Conservation (phyloP, 495 filamentous ascomycete genomes). For the Sporormia fimetaria region DNA sequence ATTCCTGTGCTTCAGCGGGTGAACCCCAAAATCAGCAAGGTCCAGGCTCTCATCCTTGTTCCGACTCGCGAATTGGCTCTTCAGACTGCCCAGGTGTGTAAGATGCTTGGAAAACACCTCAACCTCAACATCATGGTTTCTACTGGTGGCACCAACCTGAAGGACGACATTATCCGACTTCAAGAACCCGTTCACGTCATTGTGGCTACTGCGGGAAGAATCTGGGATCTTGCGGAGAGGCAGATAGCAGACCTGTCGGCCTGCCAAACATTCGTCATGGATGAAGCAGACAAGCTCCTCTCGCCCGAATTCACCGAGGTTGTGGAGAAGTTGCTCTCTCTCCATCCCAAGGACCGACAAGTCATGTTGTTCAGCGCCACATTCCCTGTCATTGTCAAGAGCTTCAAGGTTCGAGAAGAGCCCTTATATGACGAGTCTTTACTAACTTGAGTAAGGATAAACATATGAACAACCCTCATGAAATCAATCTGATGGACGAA, state of each 20-base stretch:
- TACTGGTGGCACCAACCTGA: slow-evolving; percentile 85
- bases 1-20: slow-evolving; percentile 92
- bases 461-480: slow-evolving; percentile 89
- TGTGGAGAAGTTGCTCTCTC: slow-evolving; percentile 86
- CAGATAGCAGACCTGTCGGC: slow-evolving; percentile 91
- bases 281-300: slow-evolving; percentile 94
- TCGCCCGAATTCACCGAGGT: slow-evolving; percentile 94
- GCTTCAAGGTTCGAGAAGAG: slow-evolving; percentile 68
- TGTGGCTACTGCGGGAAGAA: slow-evolving; percentile 91
- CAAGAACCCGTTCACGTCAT: slow-evolving; percentile 93
- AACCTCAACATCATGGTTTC: slow-evolving; percentile 98
- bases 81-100: slow-evolving; percentile 97
- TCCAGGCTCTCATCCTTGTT: slow-evolving; percentile 89
- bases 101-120: slow-evolving; percentile 91
- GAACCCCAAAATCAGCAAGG: slow-evolving; percentile 89
- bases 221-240: slow-evolving; percentile 89
- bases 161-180: slow-evolving; percentile 93
- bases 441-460: slow-evolving; percentile 49
- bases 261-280: slow-evolving; percentile 97
- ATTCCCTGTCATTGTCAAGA: slow-evolving; percentile 90
- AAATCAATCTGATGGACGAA: slow-evolving; percentile 99
- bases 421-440: not conserved
- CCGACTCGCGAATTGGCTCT: slow-evolving; percentile 96
- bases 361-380: slow-evolving; percentile 99
- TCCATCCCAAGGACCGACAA: slow-evolving; percentile 90